A percentile compares a stretch with the other conserved stretches of the same genome.
These are phyloP conservation scores for Herpotrichia juniperi DNA, from an alignment of 2,329 filamentous ascomycete genomes.

Conservation along the genomic window DNA sequence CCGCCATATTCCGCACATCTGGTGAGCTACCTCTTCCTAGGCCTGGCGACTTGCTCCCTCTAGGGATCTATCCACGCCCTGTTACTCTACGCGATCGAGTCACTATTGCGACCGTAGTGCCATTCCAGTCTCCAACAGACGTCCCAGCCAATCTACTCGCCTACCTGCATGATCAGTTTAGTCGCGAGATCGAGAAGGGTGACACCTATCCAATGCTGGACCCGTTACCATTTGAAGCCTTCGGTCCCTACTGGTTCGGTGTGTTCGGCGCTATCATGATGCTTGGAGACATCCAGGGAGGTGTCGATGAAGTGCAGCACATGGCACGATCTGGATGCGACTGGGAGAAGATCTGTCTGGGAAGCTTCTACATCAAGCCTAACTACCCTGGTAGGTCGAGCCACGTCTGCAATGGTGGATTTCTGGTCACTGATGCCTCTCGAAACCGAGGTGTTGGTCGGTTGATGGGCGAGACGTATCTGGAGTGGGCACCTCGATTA, in stretches of 20 bases:
- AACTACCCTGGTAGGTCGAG: slow-evolving; percentile 91
- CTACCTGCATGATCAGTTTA: slow-evolving; percentile 83
- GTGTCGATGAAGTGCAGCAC: slow-evolving; percentile 57
- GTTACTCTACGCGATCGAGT: slow-evolving; percentile 84
- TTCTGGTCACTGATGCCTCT: slow-evolving; percentile 55
- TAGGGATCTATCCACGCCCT: slow-evolving; percentile 73
- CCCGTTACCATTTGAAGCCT: slow-evolving; percentile 73
- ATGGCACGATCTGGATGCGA: slow-evolving; percentile 59
- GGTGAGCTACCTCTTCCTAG: slow-evolving; percentile 70
- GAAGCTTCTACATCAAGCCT: slow-evolving; percentile 92
- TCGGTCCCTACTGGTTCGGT: slow-evolving; percentile 87
- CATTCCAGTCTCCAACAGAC: slow-evolving; percentile 76
- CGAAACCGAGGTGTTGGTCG: slow-evolving; percentile 57
- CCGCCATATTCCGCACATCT: slow-evolving; percentile 72
- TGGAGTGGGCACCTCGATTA: slow-evolving; percentile 60
- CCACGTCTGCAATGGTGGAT: slow-evolving; percentile 77
- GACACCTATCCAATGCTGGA: slow-evolving; percentile 92
- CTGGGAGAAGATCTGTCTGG: slow-evolving; percentile 82
- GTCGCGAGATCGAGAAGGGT: slow-evolving; percentile 88
- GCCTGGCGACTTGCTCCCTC: slow-evolving; percentile 67
- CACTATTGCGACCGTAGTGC: slow-evolving; percentile 82
- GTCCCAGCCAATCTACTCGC: slow-evolving; percentile 76
- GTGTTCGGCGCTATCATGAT: slow-evolving; percentile 91
- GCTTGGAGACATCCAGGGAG: slow-evolving; percentile 69
- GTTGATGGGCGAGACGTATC: slow-evolving; percentile 58